Conservation (phyloP, 805 yeast species). For the Zygosaccharomyces gambellarensis region DNA sequence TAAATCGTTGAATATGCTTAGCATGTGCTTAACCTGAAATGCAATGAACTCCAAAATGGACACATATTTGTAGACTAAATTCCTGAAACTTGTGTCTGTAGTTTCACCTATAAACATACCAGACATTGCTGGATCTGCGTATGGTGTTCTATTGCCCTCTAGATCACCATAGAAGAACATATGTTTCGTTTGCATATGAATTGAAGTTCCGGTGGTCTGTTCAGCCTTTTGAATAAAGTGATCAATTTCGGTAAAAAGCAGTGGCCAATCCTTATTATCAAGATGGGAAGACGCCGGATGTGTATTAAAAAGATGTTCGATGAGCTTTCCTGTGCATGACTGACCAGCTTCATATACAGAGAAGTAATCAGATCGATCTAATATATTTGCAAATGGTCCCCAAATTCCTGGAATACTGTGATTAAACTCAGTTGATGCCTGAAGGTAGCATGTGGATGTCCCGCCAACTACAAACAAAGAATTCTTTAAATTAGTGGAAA, state of each 20-base stretch:
- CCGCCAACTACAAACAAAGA: slow-evolving; percentile 54
- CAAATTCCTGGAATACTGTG: slow-evolving; percentile 44
- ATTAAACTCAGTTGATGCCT: slow-evolving; percentile 21
- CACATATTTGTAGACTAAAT: slow-evolving; percentile 42
- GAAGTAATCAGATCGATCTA: slow-evolving; percentile 15
- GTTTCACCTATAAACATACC: slow-evolving; percentile 49
- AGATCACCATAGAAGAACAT: slow-evolving; percentile 51
- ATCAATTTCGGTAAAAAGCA: slow-evolving; percentile 26
- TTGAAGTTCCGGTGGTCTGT: slow-evolving; percentile 8
- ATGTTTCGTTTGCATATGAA: slow-evolving; percentile 33
- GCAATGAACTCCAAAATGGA: slow-evolving; percentile 47
- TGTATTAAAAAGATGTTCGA: slow-evolving; percentile 43
- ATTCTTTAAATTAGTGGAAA: slow-evolving; percentile 20
- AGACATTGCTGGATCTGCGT: slow-evolving; percentile 44
- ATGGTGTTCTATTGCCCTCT: slow-evolving; percentile 56
- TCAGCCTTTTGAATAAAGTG: slow-evolving; percentile 16
- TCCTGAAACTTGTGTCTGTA: slow-evolving; percentile 32
- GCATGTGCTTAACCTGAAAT: slow-evolving; percentile 44
- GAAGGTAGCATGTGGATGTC: slow-evolving; percentile 53
- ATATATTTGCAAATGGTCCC: slow-evolving; percentile 52
- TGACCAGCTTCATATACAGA: slow-evolving; percentile 52
- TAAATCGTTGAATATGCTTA: slow-evolving; percentile 27
- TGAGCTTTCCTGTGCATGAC: slow-evolving; percentile 52
- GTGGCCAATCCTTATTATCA: slow-evolving; percentile 6
- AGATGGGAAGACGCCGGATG: slow-evolving; percentile 34